Evolutionary conservation across 768 basidiomycete genomes (phyloP), one percentile per base, ranked within the genome.

Genomic region (Auriscalpium vulgare): DNA sequence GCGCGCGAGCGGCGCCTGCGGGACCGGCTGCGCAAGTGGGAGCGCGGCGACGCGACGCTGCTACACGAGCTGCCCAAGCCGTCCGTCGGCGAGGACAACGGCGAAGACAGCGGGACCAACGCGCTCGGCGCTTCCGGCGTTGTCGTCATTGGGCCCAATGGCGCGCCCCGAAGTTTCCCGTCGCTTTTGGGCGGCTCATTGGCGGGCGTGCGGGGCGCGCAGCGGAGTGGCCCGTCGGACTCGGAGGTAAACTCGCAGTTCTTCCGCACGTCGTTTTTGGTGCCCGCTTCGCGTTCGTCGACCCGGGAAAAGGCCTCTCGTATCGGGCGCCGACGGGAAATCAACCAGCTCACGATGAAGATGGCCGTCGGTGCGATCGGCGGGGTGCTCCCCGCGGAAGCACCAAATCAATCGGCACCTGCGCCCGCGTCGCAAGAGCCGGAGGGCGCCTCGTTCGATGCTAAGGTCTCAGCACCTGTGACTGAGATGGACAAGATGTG

Each of bases 281-380:
- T 92, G 8, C 91, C 91, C 4, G 66, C 71, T 16, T 66, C 70
- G 3, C 81, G 91, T 11, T 83, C 84, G 10, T 65, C 74, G 29
- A 60, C 65, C 2, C 69, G 72, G 10, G 91, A 93, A 65, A 76
- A 74, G 46, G 68, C 72, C 8, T 78, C 74, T 50, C 80, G 91
- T 47, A 74, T 85, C 57, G 70, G 72, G 4, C 74, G 91, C 37
- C 75, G 91, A 56, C 74, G 81, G 55, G 85, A 91, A 62, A 81
- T 91, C 54, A 93, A 93, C 66, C 85, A 89, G 63, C 71, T 93
- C 47, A 84, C 81, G 0, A 86, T 90, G 77, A 81, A 88, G n/a
- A 89, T 91, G 83, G 91, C 82, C 6, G 75, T 91, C 38, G 87
- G 86, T 37, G 79, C 80, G 0, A 77, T 90, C 8, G 91, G 91